These are phyloP conservation scores for Vaccinium macrocarpon DNA, from an alignment of 148 eudicot species.

Conservation along the genomic window DNA sequence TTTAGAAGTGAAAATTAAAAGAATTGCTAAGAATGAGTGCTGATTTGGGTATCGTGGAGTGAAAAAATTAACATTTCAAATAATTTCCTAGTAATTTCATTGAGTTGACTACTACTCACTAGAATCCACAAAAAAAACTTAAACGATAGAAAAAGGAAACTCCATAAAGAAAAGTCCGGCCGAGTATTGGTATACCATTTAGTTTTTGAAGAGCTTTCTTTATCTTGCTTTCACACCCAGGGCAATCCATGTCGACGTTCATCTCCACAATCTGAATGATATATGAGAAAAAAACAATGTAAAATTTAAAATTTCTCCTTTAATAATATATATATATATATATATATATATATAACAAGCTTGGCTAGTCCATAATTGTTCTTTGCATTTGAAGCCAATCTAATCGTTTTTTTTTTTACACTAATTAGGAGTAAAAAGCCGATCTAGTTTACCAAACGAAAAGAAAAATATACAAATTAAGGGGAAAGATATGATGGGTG, in stretches of 20 bases:
- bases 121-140: too few species aligned
- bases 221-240: slow-evolving; percentile 59
- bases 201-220: slow-evolving; percentile 57
- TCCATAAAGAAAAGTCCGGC: too few species aligned
- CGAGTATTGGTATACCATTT: slow-evolving; percentile 33
- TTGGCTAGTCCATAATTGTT: background rate
- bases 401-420: background rate
- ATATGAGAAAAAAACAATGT: background rate
- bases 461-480: background rate
- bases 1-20: too few species aligned
- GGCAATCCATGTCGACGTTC: slow-evolving; percentile 63
- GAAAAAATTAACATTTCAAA: too few species aligned
- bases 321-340: too few species aligned
- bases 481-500: background rate
- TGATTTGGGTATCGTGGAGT: too few species aligned
- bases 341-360: background rate
- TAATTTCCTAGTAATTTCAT: too few species aligned
- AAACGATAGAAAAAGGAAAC: background rate
- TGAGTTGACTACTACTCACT: too few species aligned
- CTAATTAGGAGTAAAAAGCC: background rate
- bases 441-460: background rate
- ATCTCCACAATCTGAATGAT: slow-evolving; percentile 58
- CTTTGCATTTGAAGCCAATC: background rate
- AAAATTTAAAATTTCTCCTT: background rate
- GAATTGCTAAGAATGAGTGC: too few species aligned